Evolutionary conservation across 1,284 basidiomycete genomes (phyloP).

Genomic region (Cryptococcus depauperatus): DNA sequence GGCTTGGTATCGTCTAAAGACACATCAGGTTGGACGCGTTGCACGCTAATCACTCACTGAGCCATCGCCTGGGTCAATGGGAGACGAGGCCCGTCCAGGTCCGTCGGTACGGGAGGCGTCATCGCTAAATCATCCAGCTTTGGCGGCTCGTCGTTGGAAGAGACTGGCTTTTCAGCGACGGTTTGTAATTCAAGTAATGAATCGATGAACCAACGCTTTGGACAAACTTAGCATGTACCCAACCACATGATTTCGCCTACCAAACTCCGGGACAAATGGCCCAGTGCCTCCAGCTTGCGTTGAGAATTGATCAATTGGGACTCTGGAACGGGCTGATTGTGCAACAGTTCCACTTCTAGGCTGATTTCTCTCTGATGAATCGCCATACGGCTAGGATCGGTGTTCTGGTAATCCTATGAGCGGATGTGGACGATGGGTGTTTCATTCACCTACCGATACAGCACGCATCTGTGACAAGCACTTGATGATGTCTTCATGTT

Average conservation of each 20-base stretch:
- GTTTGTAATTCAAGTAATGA: slow-evolving; percentile 61
- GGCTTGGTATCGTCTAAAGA: slow-evolving; percentile 71
- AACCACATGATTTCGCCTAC: slow-evolving; percentile 50
- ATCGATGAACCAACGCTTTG: slow-evolving; percentile 69
- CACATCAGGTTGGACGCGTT: neutral
- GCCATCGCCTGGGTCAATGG: slow-evolving; percentile 80
- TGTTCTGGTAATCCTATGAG: slow-evolving; percentile 12
- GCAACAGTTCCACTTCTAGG: slow-evolving; percentile 61
- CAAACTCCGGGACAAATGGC: slow-evolving; percentile 75
- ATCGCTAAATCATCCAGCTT: slow-evolving; percentile 28
- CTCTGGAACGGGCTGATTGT: slow-evolving; percentile 51
- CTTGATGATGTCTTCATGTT: slow-evolving; percentile 64
- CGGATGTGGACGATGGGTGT: neutral
- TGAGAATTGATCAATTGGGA: slow-evolving; percentile 67
- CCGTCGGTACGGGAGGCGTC: slow-evolving; percentile 11
- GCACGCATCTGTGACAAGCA: slow-evolving; percentile 53
- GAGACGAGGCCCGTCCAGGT: slow-evolving; percentile 54
- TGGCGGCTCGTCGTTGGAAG: slow-evolving; percentile 48
- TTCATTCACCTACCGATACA: slow-evolving; percentile 24
- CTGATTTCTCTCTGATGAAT: slow-evolving; percentile 66
- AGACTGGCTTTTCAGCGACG: slow-evolving; percentile 52
- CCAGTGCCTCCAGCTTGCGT: slow-evolving; percentile 68
- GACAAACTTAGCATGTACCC: neutral
- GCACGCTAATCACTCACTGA: slow-evolving; percentile 52
- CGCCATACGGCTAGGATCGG: slow-evolving; percentile 18